Conservation (phyloP, 2,329 filamentous ascomycete species). For the Coniella lustricola region DNA sequence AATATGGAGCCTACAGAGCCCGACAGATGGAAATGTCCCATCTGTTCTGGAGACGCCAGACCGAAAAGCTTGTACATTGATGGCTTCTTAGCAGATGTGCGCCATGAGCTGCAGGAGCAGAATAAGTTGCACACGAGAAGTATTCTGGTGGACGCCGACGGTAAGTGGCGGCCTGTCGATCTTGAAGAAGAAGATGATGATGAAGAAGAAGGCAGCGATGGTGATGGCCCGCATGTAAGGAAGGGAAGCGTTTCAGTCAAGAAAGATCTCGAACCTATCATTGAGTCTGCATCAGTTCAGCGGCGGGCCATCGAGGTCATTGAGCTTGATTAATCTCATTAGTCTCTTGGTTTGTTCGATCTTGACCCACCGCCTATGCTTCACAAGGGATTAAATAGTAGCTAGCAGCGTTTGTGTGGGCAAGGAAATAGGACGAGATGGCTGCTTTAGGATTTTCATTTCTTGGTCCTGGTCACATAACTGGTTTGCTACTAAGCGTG, state of each 20-base stretch:
- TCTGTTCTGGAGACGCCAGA: slow-evolving; percentile 71
- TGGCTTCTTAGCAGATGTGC: slow-evolving; percentile 61
- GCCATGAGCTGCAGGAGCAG: slow-evolving; percentile 42
- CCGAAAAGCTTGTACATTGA: slow-evolving; percentile 67
- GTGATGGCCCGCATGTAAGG: slow-evolving; percentile 14
- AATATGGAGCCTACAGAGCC: slow-evolving; percentile 43
- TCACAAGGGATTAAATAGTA: background rate
- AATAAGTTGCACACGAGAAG: slow-evolving; percentile 46
- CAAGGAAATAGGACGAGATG: background rate
- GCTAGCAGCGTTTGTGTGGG: background rate
- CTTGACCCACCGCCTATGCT: background rate
- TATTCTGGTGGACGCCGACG: slow-evolving; percentile 57
- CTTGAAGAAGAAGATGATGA: slow-evolving; percentile 25
- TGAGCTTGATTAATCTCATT: slow-evolving; percentile 10
- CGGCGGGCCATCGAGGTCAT: slow-evolving; percentile 9
- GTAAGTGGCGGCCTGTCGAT: slow-evolving; percentile 56
- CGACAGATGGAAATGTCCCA: slow-evolving; percentile 81
- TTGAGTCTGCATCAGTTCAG: slow-evolving; percentile 4
- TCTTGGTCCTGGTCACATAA: background rate
- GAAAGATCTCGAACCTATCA: slow-evolving; percentile 7
- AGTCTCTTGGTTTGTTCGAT: background rate
- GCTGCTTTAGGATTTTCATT: background rate
- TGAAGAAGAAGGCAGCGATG: slow-evolving; percentile 26
- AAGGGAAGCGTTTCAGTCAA: slow-evolving; percentile 1
- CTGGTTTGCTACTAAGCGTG: slow-evolving; percentile 9